Evolutionary conservation across 192 early-diverging fungal species (phyloP), one percentile per base, ranked within the genome.

Genomic region (Umbelopsis vinacea): DNA sequence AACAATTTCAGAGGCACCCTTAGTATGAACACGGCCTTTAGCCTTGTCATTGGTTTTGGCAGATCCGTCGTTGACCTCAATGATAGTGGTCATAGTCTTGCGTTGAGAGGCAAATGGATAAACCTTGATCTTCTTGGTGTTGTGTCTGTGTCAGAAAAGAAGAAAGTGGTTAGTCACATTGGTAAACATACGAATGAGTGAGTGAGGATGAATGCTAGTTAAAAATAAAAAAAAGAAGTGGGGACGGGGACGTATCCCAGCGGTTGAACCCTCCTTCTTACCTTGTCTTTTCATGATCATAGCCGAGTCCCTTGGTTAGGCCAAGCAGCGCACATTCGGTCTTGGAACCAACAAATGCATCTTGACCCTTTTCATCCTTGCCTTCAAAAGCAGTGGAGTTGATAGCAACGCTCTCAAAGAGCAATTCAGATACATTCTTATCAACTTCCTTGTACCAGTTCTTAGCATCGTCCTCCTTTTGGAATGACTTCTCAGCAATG

Each of bases 61-160:
- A 52, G 69, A 48, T 22, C 71, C 60, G 3, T 77, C 71, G 19
- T 74, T 74, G 12, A 77, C 60, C 35, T 86, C 83, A 17, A 90
- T 79, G 68, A 92, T 76, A 4, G 90, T 91, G 17, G 91, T 87
- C 96, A 97, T 97, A 67, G 92, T 86, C 87, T 99, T 99, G 63
- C 89, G 87, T 72, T 92, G 85, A 11, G 94, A 96, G 35, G 89
- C 89, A 85, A 99, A 99, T 46, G 97, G 95, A 66, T 90, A 90
- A 37, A 96, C 82, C 50, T 92, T 88, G 17, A 85, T 82, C n/a
- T 88, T 69, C 57, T 80, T 83, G 72, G 54, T 52, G 68, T 83
- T 77, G 4, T 76, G 66, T 55, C 91, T 87, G 70, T 83, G 73
- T 53, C 72, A 71, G 70, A 17, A 37, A 37, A 14, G 0, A 29